Conservation (phyloP, 768 basidiomycete species). For the Rubroboletus pulcherrimus region DNA sequence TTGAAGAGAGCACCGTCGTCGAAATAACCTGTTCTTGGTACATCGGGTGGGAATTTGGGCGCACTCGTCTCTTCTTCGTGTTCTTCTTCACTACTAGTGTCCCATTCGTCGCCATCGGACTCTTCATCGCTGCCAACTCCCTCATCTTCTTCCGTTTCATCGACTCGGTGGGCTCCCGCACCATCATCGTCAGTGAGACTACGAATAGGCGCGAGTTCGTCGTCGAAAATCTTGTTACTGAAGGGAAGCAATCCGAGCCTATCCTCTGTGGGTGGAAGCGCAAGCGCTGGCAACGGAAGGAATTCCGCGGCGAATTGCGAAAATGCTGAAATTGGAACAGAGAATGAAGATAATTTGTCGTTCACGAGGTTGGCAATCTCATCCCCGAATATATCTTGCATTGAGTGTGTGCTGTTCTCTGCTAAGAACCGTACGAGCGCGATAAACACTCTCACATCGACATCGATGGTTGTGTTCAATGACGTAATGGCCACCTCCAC, state of each 20-base stretch:
- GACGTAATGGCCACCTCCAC: conserved; percentile 26
- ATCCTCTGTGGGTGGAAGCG: background rate
- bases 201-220: conserved; percentile 36
- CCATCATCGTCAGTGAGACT: conserved; percentile 1
- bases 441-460: conserved; percentile 54
- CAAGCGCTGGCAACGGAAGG: conserved; percentile 6
- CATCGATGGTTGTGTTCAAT: conserved; percentile 33
- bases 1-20: conserved; percentile 42
- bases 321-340: conserved; percentile 19
- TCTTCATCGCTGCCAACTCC: conserved; percentile 14
- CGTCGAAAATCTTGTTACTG: conserved; percentile 40
- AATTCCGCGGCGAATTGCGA: conserved; percentile 18
- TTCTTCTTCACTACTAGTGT: conserved; percentile 18
- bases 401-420: conserved; percentile 15
- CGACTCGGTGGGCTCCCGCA: conserved; percentile 3
- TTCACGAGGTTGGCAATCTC: conserved; percentile 22
- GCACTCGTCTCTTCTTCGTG: background rate
- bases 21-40: conserved; percentile 21
- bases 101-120: conserved; percentile 20
- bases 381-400: conserved; percentile 29
- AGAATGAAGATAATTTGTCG: conserved; percentile 18
- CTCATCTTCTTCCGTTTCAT: conserved; percentile 13
- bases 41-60: background rate
- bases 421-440: conserved; percentile 40
- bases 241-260: conserved; percentile 36